Percentiles rank a stretch among this genome's conserved stretches.
Evolutionary conservation across 192 early-diverging fungal genomes (phyloP).

Genomic region (Chytriomyces sp.): DNA sequence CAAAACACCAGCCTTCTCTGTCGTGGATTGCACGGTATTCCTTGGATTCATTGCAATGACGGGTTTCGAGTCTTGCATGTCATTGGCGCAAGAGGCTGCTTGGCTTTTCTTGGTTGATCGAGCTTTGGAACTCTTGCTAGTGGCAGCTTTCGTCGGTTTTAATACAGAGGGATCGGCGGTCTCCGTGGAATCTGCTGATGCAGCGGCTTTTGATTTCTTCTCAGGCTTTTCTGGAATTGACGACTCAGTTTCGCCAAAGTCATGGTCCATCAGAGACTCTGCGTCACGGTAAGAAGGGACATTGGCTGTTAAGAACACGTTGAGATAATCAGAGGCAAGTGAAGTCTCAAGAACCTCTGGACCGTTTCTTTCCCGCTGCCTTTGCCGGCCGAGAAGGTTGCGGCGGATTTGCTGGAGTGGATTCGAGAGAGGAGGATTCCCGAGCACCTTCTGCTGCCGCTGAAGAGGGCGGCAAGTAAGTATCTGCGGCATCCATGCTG

Average conservation of each 20-base stretch:
- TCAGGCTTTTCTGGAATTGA: background rate
- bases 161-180: background rate
- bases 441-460: background rate
- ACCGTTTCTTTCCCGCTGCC: background rate
- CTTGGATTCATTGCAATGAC: background rate
- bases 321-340: background rate
- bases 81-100: background rate
- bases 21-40: background rate
- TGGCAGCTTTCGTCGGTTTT: background rate
- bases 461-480: background rate
- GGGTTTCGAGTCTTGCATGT: background rate
- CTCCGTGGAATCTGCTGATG: background rate
- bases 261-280: background rate
- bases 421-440: background rate
- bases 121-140: background rate
- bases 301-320: background rate
- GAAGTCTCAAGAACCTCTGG: background rate
- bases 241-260: background rate
- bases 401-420: background rate
- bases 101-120: background rate
- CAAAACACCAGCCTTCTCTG: background rate
- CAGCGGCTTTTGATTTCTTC: background rate
- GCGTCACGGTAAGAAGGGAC: background rate
- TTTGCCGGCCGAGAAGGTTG: background rate
- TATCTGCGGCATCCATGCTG: slow-evolving; percentile 44